Base-by-base conservation (phyloP, 345 rosid genomes). In the Rhizophora mangle region DNA sequence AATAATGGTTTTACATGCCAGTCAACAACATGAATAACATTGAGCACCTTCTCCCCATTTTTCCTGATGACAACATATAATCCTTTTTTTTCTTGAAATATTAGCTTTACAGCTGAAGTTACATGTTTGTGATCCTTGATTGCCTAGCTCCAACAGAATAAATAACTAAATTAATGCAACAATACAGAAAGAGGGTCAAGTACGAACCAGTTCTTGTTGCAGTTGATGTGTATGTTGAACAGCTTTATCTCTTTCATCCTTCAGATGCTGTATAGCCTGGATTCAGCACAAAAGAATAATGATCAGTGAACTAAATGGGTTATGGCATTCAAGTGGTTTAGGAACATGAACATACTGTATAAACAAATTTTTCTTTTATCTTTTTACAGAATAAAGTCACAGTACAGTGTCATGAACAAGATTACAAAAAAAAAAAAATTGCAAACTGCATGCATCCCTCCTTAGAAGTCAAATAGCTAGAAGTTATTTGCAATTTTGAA, bases 231-330 rank as follows among this genome's bases (percentile, higher is more conserved):
- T 86, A 76, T 83, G 89, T 73, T 81, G 86, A 63, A 87, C 74
- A 66, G 92, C 96, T 62, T 83, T 78, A 73, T 95, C 96, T 75
- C 88, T 83, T 83, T 90, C 99, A 21, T 90, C 92, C 83, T 82
- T 92, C 80, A 89, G 81, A 58, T 74, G 84, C 74, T 87, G 92
- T 65, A 92, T 47, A 46, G 88, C 76, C 96, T 87, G 86, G 68
- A 59, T 8, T 22, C 30, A 51, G 66, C 52, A 54, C 15, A 72
- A 62, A 62, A 62, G 32, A 30, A 6, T 30, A n/a, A 53, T 53
- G 57, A 34, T 53, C 24, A 20, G 26, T n/a, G 13, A 24, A 53
- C 24, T 56, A 20, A 22, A 29, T 10, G 27, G 26, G 11, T 57
- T 30, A 58, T 6, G 7, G 8, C 19, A 56, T 20, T 6, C 29